Evolutionary conservation across 2,329 filamentous ascomycete genomes (phyloP).

Genomic region (Thielaviopsis euricoi): DNA sequence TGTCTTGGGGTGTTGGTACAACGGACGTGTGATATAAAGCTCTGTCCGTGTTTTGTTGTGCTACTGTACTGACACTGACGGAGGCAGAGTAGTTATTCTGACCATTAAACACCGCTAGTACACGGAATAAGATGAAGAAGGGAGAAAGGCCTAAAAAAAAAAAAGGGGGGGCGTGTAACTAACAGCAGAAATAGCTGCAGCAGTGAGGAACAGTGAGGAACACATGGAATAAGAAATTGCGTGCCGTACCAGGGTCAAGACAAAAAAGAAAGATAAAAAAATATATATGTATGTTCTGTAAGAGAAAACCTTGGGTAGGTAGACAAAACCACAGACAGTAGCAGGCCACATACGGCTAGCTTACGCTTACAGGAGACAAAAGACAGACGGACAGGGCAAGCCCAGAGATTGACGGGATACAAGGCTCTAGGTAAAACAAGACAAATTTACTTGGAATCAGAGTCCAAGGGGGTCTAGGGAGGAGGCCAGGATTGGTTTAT

Average conservation of each 20-base stretch:
- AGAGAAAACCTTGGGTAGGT: background rate
- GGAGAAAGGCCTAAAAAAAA: background rate
- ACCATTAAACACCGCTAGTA: no score
- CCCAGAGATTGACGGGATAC: no score
- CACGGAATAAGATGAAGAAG: background rate
- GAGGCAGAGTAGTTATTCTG: no score
- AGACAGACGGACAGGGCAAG: background rate
- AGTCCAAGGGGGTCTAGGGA: background rate
- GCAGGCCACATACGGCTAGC: background rate
- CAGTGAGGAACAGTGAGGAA: no score
- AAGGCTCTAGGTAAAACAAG: background rate
- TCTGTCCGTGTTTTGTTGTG: no score
- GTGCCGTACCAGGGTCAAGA: background rate
- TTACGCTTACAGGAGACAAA: no score
- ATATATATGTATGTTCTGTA: no score
- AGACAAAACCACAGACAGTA: background rate
- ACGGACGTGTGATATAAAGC: no score
- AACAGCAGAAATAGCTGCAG: no score
- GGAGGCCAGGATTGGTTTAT: background rate
- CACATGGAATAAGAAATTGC: background rate
- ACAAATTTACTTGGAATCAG: background rate
- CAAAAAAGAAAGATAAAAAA: background rate
- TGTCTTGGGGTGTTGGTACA: no score
- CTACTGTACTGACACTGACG: no score
- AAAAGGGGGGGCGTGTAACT: background rate